Base-by-base conservation (phyloP, 768 basidiomycete species). In the Pulveroboletus sp. region DNA sequence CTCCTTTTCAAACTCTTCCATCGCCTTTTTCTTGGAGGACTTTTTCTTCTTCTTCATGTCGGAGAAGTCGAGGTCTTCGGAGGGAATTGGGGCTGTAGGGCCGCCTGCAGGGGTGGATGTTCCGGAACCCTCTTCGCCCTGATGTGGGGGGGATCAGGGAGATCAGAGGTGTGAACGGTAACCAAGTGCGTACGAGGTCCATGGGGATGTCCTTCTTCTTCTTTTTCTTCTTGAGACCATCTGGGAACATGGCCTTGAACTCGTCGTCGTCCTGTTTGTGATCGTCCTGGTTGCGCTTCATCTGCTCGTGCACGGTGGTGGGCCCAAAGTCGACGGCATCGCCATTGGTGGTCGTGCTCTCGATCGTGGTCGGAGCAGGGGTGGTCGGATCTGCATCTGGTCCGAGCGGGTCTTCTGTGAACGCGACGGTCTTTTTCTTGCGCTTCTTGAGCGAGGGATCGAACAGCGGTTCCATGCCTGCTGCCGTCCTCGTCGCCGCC, bases 21-120 rank as follows among this genome's bases (percentile, higher is more conserved):
- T 84, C 2, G 89, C 82, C 17, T 86, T 80, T 73, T 95, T 97
- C 75, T 94, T 95, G 73, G 85, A 85, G 52, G 78, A 72, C 64
- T 93, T 93, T 73, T 93, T 94, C 76, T 94, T 94, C 78, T 93
- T 95, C 76, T 97, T 96, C 68, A 97, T 77, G 65, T 97, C 95
- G 7, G 89, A 91, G 67, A 97, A 97, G 72, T 93, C 90, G 50
- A 94, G 77, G 59, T 93, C 93, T 53, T 88, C 91, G 11, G 80
- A 74, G 5, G 75, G 75, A 49, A 76, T 52, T 12, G 57, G 59
- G 38, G 61, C 88, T 6, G 80, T 26, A 14, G 61, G 17, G 16
- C 50, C 51, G 22, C 58, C 57, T 3, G 68, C 69, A 16, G 85
- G 82, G 13, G 86, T 84, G 1, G 85, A 80, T 23, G 83, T 73